Base-by-base conservation (phyloP, 305 asterid genomes). In the Fraxinus paxiana region DNA sequence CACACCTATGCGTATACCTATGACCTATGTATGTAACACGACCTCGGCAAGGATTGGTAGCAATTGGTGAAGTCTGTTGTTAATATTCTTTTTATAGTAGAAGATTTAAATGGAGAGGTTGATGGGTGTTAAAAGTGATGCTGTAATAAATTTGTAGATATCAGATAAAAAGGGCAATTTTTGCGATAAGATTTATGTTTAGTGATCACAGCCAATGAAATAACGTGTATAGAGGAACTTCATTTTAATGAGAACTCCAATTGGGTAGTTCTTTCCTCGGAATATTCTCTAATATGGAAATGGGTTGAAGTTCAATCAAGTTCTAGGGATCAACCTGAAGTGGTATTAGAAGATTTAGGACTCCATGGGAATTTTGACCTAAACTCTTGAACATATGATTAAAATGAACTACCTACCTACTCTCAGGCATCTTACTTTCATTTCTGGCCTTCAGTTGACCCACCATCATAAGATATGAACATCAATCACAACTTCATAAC, bases 41-140 rank as follows among this genome's bases (percentile, higher is more conserved):
- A 15, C 15, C 18, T 46, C 59, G 6, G 69, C 30, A 59, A 59
- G 28, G 30, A 59, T 59, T 5, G 34, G 63, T 69, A 43, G 71
- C 72, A 33, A 41, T 6, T 8, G 79, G 81, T 81, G 82, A 79
- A 83, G 77, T 30, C 35, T 10, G 7, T 30, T 48, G 73, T 33
- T 59, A 54, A 20, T 67, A 77, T 77, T 35, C 37, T 17, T n/a
- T 76, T 61, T 73, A 28, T 73, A 43, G 2, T 41, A 61, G 79
- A 76, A n/a, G 65, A 33, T 17, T 61, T 43, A 10, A 67, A 75
- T 10, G 35, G 76, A 56, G 75, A 46, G 35, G 34, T 33, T 33
- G 67, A 67, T 78, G 56, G 59, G 26, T 74, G 77, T 48, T 48
- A 51, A 77, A 56, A 5, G 67, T 17, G 28, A 18, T 18, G 67